Evolutionary conservation across 2,329 filamentous ascomycete genomes (phyloP), one percentile per base, ranked within the genome.

Genomic region (Aquanectria penicillioides): DNA sequence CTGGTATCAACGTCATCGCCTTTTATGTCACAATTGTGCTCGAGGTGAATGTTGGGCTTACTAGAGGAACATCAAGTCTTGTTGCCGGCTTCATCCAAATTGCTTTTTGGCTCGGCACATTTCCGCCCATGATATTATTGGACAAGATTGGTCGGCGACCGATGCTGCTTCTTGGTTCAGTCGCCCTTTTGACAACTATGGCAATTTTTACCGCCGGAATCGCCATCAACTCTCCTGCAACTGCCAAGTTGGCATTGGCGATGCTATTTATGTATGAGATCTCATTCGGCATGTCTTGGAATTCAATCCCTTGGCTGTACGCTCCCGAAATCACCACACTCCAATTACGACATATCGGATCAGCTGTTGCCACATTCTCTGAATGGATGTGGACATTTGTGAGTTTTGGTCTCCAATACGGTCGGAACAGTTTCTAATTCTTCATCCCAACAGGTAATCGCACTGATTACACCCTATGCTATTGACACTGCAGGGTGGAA

Each of bases 341-440:
- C 3, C 17, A 46, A 8, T 11, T 46, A 13, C 41, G 41, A n/a
- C 41, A 46, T n/a, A 18, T 46, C n/a, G 41, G 41, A 3, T 31
- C 41, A 22, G 25, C 41, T 8, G 41, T 46, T 13, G 41, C 41
- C 17, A 33, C 41, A 3, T 46, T 46, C 15, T 46, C 41, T 7
- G 41, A 46, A 17, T 46, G 41, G 41, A 9, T 46, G 13, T 46
- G 41, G 41, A 46, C 41, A 31, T 46, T 46, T 33, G 41, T 46
- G 6, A 46, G 41, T 46, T 12, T n/a, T n/a, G 18, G n/a, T n/a
- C n/a, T n/a, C n/a, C n/a, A n/a, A n/a, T n/a, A n/a, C n/a, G n/a
- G n/a, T n/a, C n/a, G n/a, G n/a, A n/a, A n/a, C n/a, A n/a, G n/a
- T n/a, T n/a, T n/a, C n/a, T n/a, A n/a, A n/a, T n/a, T n/a, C n/a